phyloP scores from a whole-genome alignment of 2,329 filamentous ascomycete genomes.

The Diplodia sapinea region DNA sequence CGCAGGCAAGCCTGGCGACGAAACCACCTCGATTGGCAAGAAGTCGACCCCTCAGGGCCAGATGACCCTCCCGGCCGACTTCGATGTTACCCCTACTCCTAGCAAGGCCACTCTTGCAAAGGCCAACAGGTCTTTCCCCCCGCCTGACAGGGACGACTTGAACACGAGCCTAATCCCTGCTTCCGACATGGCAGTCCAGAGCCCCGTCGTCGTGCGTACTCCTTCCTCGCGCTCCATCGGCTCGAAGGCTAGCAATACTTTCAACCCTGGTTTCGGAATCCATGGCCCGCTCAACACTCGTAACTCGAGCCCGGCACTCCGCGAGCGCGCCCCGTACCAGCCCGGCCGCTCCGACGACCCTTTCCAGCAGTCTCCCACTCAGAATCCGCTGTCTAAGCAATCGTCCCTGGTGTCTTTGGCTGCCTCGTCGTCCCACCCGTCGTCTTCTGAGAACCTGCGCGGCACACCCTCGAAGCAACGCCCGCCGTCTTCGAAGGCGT shows the following conservation, averaged over 20 bases:
- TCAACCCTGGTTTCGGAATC: not conserved
- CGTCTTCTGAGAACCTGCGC: not conserved
- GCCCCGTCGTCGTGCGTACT: too few relatives aligned
- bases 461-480: not conserved
- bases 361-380: not conserved
- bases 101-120: slow-evolving; percentile 1
- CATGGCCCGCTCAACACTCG: not conserved
- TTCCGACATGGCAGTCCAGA: not conserved
- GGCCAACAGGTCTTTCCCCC: not conserved
- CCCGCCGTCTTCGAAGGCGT: not conserved
- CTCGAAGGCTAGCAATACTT: not conserved
- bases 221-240: not conserved
- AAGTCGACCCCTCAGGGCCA: slow-evolving; percentile 5
- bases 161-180: not conserved
- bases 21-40: not conserved
- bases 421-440: not conserved
- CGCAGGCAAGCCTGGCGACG: not conserved
- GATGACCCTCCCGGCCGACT: not conserved
- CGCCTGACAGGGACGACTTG: not conserved
- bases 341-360: slow-evolving; percentile 6
- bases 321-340: not conserved
- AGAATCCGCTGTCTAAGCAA: not conserved
- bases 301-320: not conserved
- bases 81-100: slow-evolving; percentile 4
- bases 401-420: not conserved